Percentiles rank a stretch among this genome's conserved stretches.
Conservation (phyloP, 2,329 filamentous ascomycete genomes). For the Trichoderma asperellum region DNA sequence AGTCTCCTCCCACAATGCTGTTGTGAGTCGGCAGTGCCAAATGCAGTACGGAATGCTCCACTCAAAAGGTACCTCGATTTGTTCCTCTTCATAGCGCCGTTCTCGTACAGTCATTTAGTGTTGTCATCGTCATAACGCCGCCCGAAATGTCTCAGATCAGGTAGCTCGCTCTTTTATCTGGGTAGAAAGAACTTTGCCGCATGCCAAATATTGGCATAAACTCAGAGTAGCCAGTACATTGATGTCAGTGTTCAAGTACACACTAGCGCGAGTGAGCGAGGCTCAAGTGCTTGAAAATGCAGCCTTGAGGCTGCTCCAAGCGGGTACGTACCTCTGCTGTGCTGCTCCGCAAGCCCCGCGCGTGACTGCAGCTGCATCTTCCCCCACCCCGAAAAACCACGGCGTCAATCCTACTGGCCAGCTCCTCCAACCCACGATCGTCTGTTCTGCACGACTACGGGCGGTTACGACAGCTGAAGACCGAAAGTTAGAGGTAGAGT, state of each 20-base stretch:
- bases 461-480: slow-evolving; percentile 18
- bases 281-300: background rate
- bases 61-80: background rate
- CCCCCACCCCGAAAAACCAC: background rate
- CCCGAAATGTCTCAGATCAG: background rate
- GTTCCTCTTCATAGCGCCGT: background rate
- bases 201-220: background rate
- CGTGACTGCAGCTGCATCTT: background rate
- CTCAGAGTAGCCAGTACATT: background rate
- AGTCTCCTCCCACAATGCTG: background rate
- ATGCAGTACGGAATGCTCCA: background rate
- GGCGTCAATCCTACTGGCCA: slow-evolving; percentile 23
- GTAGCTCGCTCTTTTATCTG: background rate
- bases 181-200: background rate
- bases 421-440: slow-evolving; percentile 21
- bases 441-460: slow-evolving; percentile 24
- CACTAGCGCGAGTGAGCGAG: background rate
- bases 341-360: background rate
- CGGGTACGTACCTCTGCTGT: background rate
- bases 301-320: background rate
- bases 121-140: background rate
- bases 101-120: background rate
- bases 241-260: background rate
- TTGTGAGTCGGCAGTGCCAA: background rate
- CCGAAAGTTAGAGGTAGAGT: background rate